Evolutionary conservation across 495 filamentous ascomycete species (phyloP), one percentile per base, ranked within the genome.

Genomic region (Bryoglossum gracile): DNA sequence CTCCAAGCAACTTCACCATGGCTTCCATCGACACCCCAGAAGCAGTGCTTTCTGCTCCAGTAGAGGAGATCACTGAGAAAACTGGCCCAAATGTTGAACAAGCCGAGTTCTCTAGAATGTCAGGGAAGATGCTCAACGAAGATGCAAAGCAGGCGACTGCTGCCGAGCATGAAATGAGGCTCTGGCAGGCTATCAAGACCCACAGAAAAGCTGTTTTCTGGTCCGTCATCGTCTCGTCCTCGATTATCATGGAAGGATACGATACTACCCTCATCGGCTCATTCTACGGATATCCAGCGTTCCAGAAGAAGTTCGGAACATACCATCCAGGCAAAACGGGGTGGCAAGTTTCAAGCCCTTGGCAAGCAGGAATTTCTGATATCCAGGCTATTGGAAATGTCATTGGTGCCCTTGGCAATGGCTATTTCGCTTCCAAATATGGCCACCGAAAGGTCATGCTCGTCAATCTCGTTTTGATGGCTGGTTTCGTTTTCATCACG

Each of bases 251-350:
- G 78, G 78, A 83, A 55, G 79, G 79, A 4, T 83, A 76, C 59
- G 78, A 80, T 46, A 58, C 78, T 32, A 70, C 67, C 26, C 62
- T 82, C 28, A 69, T 81, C 44, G 72, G 73, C 58, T 75, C 75
- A 50, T 76, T 77, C 62, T 68, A 74, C 51, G 74, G 70, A 19
- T 75, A 73, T 42, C 69, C 67, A 0, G 63, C 69, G 53, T 88
- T 87, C 69, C 80, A 81, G 55, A 64, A 62, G 47, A 83, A 82
- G 50, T 88, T 84, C 58, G 85, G 84, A 25, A 17, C 39, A n/a
- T 21, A 53, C 16, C 42, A 53, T 25, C 34, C 18, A 21, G 43
- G 35, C 21, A 32, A 22, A 14, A 33, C 16, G 17, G 43, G 43
- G 26, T 73, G 69, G 55, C 60, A 67, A 22, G 44, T 76, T 21